phyloP scores from a whole-genome alignment of 2,329 filamentous ascomycete species.

The Aaosphaeria pasadenensis region DNA sequence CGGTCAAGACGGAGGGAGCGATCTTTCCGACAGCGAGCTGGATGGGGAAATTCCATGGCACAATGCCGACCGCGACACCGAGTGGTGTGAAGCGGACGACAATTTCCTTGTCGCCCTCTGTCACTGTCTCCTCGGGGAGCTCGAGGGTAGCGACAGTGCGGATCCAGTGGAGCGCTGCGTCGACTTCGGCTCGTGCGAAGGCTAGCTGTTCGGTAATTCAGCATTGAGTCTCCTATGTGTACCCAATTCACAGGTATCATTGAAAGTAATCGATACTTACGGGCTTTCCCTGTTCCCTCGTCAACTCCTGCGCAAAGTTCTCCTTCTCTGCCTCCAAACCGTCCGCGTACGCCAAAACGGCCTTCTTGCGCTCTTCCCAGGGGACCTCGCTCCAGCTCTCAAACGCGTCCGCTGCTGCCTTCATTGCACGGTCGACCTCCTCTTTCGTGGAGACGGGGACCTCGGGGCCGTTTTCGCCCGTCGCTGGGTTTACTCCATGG shows the following conservation, averaged over 20 bases:
- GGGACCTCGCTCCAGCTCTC: conserved; percentile 36
- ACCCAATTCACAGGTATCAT: no score
- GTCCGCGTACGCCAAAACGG: conserved; percentile 9
- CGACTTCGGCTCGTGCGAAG: neutral
- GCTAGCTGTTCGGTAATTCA: neutral
- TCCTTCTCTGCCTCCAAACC: conserved; percentile 10
- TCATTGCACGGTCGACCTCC: conserved; percentile 47
- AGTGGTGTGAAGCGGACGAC: neutral
- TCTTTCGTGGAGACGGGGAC: conserved; percentile 45
- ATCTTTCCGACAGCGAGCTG: conserved; percentile 54
- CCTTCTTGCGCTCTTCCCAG: conserved; percentile 9
- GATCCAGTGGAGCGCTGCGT: neutral
- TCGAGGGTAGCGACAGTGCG: neutral
- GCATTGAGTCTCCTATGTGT: no score
- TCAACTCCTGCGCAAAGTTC: conserved; percentile 9
- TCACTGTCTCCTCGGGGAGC: neutral
- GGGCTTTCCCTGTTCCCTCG: conserved; percentile 17
- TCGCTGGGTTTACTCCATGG: conserved; percentile 49
- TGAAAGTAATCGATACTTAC: conserved; percentile 1
- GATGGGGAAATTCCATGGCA: conserved; percentile 54
- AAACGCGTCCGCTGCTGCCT: conserved; percentile 40
- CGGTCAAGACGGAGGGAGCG: conserved; percentile 55
- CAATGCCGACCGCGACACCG: conserved; percentile 17
- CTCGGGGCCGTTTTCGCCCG: conserved; percentile 41
- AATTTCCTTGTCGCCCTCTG: neutral